These are phyloP conservation scores for Suhomyces sp. DNA, from an alignment of 805 yeast genomes.

Conservation along the genomic window DNA sequence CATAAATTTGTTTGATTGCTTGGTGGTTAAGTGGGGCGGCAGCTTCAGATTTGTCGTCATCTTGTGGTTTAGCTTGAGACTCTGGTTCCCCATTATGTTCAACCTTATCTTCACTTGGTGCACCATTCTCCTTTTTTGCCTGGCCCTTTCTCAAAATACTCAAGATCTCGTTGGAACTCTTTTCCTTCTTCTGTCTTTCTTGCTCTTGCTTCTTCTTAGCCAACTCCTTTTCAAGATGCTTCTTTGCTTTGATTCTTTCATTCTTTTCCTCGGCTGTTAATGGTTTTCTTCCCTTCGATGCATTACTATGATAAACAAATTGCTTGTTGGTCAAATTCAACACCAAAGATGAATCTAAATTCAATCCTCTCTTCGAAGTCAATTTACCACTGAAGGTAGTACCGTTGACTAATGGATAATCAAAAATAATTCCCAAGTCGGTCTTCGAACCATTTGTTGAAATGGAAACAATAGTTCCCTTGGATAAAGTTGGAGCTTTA, in stretches of 20 bases:
- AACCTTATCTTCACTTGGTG: slow-evolving; percentile 6
- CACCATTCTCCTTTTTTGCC: slow-evolving; percentile 9
- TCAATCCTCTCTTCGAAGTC: slow-evolving; percentile 75
- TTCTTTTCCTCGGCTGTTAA: slow-evolving; percentile 22
- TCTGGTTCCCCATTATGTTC: slow-evolving; percentile 8
- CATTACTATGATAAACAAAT: slow-evolving; percentile 71
- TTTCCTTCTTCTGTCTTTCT: slow-evolving; percentile 15
- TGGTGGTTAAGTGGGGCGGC: slow-evolving; percentile 20
- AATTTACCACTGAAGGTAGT: slow-evolving; percentile 77
- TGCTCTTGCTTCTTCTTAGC: slow-evolving; percentile 6
- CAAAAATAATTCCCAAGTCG: slow-evolving; percentile 79
- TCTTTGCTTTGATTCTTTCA: slow-evolving; percentile 9
- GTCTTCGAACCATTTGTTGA: slow-evolving; percentile 58
- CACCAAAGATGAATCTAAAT: slow-evolving; percentile 77
- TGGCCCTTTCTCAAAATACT: slow-evolving; percentile 26
- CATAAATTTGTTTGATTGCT: slow-evolving; percentile 43
- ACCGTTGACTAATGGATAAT: slow-evolving; percentile 79
- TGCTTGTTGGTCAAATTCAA: slow-evolving; percentile 76
- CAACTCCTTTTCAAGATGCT: slow-evolving; percentile 10
- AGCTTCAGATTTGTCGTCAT: too few relatives aligned
- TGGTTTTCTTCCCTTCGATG: slow-evolving; percentile 45
- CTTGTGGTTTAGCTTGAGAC: slow-evolving; percentile 3
- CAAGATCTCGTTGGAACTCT: slow-evolving; percentile 32
- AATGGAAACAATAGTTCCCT: slow-evolving; percentile 84
- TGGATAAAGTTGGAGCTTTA: slow-evolving; percentile 80